Base-by-base conservation (phyloP, 495 filamentous ascomycete genomes). In the Aspergillus carlsbadensis region DNA sequence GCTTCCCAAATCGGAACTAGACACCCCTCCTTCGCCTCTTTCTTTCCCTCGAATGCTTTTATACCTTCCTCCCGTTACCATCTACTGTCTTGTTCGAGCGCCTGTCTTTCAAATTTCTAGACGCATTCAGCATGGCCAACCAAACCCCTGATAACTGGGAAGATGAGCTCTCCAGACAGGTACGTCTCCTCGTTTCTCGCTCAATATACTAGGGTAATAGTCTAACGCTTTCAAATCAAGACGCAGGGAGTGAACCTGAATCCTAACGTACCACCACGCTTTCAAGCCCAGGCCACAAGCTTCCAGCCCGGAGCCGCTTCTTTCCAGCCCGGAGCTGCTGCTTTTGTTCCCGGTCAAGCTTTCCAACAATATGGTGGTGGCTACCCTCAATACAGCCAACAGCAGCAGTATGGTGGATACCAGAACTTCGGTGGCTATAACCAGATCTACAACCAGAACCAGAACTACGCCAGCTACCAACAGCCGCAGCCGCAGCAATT, bases 121-220 rank as follows among this genome's bases (percentile, higher is more conserved):
- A 61, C 48, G 44, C 47, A 20, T 41, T 56, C 71, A 85, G 66
- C 60, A 96, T 97, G 92, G 87, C 92, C 48, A 81, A 80, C 64
- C 82, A 89, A 57, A 77, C 79, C 35, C 87, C 90, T 43, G 91
- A 96, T 57, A 93, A 89, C 17, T 98, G 94, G 94, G 94, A 98
- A 77, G 91, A 98, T 62, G 94, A 96, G 57, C 86, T 91, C 67
- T 85, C 90, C 35, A 87, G 84, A 44, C 90, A 96, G 8, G 26
- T 29, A 29, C 3, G 26, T 29, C 26, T 29, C 26, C 26, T 29
- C 26, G 8, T 29, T 29, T 29, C 26, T 3, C 26, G 26, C 26
- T 29, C 26, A 4, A 8, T 8, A 29, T 4, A 3, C 3, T 29
- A 4, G 26, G 26, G 4, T 29, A 29, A 29, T 29, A 29, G 8